phyloP scores from a whole-genome alignment of 2,329 filamentous ascomycete genomes.

The Fusarium burgessii region DNA sequence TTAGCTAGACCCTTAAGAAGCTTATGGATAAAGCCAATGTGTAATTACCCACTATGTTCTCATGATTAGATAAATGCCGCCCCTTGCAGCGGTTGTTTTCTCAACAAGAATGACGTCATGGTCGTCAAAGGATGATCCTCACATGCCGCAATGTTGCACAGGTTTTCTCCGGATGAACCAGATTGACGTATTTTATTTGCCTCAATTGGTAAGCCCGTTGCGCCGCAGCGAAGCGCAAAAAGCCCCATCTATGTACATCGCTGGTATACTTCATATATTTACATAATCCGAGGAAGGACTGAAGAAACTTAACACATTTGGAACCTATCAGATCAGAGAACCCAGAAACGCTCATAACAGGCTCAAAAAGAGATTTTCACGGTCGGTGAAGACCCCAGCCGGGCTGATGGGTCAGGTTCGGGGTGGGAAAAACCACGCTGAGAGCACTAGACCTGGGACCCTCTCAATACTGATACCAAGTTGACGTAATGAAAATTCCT shows the following conservation, averaged over 20 bases:
- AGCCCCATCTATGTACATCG: background rate
- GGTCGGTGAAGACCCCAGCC: background rate
- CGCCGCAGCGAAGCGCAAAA: background rate
- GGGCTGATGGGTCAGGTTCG: background rate
- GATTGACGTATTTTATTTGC: background rate
- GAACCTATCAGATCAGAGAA: no score
- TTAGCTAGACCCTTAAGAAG: background rate
- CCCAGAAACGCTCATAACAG: no score
- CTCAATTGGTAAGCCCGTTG: background rate
- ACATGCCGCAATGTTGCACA: background rate
- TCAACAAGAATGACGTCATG: background rate
- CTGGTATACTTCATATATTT: background rate
- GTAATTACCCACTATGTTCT: background rate
- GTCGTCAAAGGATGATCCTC: background rate
- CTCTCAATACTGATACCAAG: no score
- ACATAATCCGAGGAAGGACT: background rate
- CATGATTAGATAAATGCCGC: background rate
- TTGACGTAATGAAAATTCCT: no score
- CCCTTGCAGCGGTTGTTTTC: background rate
- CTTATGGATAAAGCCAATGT: background rate
- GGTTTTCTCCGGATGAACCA: background rate
- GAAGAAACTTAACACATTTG: background rate
- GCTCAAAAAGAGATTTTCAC: background rate
- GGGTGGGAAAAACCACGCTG: background rate
- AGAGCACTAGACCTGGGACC: no score